Percentiles rank a stretch among this genome's conserved stretches.
These are phyloP conservation scores for Cyclostephanos tholiformis DNA, from an alignment of 108 stramenopile genomes.

Conservation along the genomic window DNA sequence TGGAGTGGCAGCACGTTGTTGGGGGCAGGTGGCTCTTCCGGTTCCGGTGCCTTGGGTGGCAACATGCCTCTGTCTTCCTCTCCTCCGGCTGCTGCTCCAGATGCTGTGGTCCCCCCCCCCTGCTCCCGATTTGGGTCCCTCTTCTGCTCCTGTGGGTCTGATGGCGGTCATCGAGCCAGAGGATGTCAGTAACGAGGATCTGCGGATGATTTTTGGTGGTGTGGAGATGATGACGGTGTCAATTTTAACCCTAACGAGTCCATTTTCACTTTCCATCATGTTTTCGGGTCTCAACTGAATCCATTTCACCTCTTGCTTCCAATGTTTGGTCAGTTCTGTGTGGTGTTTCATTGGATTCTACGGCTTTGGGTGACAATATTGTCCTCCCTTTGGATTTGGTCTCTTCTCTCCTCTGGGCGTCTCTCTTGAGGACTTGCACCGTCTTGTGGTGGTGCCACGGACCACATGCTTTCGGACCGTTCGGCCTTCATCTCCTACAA, in stretches of 20 bases:
- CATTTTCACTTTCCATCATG: neutral
- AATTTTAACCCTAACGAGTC: neutral
- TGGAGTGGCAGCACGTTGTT: neutral
- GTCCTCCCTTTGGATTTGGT: neutral
- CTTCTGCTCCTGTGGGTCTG: neutral
- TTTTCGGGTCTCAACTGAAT: no score
- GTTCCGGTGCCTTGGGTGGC: neutral
- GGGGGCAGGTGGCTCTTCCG: neutral
- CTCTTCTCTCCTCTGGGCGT: neutral
- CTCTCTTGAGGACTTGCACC: neutral
- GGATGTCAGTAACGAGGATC: neutral
- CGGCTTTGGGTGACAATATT: neutral
- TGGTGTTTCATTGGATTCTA: no score
- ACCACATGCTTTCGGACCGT: conserved; percentile 10
- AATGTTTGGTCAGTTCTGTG: no score
- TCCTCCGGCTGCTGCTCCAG: neutral
- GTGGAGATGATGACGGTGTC: neutral
- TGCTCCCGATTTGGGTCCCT: neutral
- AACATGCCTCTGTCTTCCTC: neutral
- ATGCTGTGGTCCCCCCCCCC: neutral
- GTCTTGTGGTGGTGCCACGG: neutral
- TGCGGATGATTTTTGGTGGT: neutral
- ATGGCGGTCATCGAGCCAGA: neutral
- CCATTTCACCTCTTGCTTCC: no score
- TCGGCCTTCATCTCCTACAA: conserved; percentile 14